A percentile compares a stretch with the other conserved stretches of the same genome.
phyloP scores from a whole-genome alignment of 306 rosid genomes.

The Canavalia ensiformis region DNA sequence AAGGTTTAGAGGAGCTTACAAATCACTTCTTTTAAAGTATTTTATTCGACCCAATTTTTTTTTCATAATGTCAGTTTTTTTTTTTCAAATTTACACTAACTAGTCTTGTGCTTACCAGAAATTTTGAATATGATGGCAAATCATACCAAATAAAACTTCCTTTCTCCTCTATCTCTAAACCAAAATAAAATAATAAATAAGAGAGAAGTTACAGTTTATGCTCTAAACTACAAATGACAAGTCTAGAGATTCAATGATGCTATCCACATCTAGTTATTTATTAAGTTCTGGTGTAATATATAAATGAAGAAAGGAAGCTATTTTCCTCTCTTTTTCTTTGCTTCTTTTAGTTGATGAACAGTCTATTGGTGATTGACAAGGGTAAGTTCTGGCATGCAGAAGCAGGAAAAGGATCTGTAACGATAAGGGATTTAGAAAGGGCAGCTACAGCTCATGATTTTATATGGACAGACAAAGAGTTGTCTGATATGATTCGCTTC shows the following conservation, averaged over 20 bases:
- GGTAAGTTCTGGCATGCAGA: conserved; percentile 60
- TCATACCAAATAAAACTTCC: not conserved
- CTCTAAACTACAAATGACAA: conserved; percentile 8
- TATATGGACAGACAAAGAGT: conserved; percentile 76
- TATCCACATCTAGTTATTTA: not conserved
- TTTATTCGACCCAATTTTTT: not conserved
- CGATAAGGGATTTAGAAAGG: conserved; percentile 66
- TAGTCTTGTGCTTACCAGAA: not conserved
- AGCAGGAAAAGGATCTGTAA: conserved; percentile 71
- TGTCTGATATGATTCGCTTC: conserved; percentile 77
- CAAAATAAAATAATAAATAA: not conserved
- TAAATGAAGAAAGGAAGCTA: not conserved
- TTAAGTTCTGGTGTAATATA: conserved; percentile 26
- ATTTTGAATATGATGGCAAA: conserved; percentile 10
- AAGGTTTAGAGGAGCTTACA: not conserved
- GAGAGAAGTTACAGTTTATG: not conserved
- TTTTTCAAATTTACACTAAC: not conserved
- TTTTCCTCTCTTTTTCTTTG: not conserved
- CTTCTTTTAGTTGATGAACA: not conserved
- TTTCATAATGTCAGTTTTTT: not conserved
- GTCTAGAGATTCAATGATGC: conserved; percentile 8
- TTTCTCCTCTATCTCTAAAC: not conserved
- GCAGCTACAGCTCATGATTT: conserved; percentile 85
- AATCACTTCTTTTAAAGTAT: not conserved
- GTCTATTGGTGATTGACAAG: conserved; percentile 44